Evolutionary conservation across 306 rosid species (phyloP), one percentile per base, ranked within the genome.

Genomic region (Castanea sativa): DNA sequence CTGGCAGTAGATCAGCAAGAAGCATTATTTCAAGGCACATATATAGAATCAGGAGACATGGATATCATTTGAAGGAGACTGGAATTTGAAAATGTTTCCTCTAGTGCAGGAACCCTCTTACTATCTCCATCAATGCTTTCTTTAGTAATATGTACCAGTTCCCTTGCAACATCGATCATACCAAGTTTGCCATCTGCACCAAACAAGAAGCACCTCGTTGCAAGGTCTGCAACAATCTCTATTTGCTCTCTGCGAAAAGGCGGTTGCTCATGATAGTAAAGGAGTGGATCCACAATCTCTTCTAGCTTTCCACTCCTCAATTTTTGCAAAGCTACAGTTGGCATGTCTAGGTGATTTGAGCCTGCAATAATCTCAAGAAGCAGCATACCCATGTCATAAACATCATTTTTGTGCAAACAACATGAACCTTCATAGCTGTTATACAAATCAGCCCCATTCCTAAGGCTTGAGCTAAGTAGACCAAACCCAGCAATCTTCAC

Each of bases 41-140:
- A 67, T 86, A 88, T 78, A 33, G 99, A 93, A 80, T 95, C 98
- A 77, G 99, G 99, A 78, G 99, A 93, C 97, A 89, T 88, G n/a
- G 99, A 95, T 74, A 95, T 91, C 99, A 95, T 95, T 86, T 93
- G 99, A 74, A 95, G 99, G 71, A 95, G 93, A 84, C 97, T 93
- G 7, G 99, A 95, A 82, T 95, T 95, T 4, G 99, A 95, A 84
- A 95, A 95, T 29, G 98, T 95, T 79, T 93, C 99, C 68, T 95
- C 94, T 61, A 94, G 69, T 35, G 85, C 82, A 75, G 91, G 88
- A 43, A 87, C 89, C 76, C 86, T 87, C 79, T 52, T 61, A 73
- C 72, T 83, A 15, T 84, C 88, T 61, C 93, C 93, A 57, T 88
- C 96, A 58, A 74, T 76, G 78, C 78, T 76, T 52, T 87, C 93